Base-by-base conservation (phyloP, 169 alveolate species). In the Besnoitia besnoiti region DNA sequence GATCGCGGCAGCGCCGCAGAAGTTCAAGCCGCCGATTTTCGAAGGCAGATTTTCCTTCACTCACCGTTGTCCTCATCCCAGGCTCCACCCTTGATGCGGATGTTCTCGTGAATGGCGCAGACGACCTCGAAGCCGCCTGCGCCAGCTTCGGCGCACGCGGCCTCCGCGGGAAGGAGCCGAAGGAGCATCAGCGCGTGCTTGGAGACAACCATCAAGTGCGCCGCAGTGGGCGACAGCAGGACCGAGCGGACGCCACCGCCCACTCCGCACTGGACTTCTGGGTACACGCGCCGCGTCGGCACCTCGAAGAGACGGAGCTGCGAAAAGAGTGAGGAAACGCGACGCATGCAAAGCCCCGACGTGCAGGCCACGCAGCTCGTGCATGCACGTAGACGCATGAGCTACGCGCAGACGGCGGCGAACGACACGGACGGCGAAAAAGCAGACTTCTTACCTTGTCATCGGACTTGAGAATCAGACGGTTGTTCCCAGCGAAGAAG, bases 21-120 rank as follows among this genome's bases (percentile, higher is more conserved):
- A n/a, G n/a, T n/a, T n/a, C n/a, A n/a, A n/a, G n/a, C n/a, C n/a
- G n/a, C n/a, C n/a, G n/a, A n/a, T n/a, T n/a, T n/a, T n/a, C n/a
- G 16, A 49, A 16, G 24, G 30, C 67, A 55, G n/a, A 55, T 5
- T 2, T 0, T 5, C 14, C 30, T 44, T 21, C 5, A 46, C 82
- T 39, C 47, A 89, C 91, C 97, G 55, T 96, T 94, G 40, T 95
- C 87, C 39, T 94, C 95, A 79, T 94, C 97, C 96, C 96, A 95
- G 27, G 95, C 96, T 10, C 96, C 97, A 39, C 96, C 93, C 77
- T 96, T 96, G 82, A 96, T 94, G 67, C 96, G 92, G 84, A 94
- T 94, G 89, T 95, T 93, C 82, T 96, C 98, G 67, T 95, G 96
- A 40, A 95, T 89, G 46, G 96, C 85, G 37, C 94, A 87, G 44